Percentiles rank a stretch among this genome's conserved stretches.
phyloP scores from a whole-genome alignment of 345 rosid species.

The Eucalyptus sp. region DNA sequence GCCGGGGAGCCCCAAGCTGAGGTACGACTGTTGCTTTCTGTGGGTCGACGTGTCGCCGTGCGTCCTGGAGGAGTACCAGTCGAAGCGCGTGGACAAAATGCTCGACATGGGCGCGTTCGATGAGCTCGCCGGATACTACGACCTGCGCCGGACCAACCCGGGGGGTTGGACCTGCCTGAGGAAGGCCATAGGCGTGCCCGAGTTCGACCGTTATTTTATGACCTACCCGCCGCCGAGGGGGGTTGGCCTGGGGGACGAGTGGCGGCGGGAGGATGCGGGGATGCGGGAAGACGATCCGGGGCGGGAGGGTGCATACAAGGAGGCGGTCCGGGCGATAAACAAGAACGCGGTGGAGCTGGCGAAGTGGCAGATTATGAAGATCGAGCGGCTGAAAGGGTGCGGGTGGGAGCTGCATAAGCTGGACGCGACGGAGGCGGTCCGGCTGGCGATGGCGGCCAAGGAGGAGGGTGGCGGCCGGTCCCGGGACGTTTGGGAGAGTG shows the following conservation, averaged over 20 bases:
- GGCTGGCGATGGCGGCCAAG: constrained; percentile 7
- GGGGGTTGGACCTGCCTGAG: constrained; percentile 26
- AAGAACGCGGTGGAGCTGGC: constrained; percentile 65
- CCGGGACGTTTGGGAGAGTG: constrained; percentile 54
- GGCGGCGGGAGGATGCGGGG: neutral
- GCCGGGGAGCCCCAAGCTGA: constrained; percentile 19
- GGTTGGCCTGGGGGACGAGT: neutral
- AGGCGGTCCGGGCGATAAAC: constrained; percentile 59
- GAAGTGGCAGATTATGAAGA: constrained; percentile 56
- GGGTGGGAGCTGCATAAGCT: constrained; percentile 72
- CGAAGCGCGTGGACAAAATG: constrained; percentile 75
- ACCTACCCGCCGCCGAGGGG: constrained; percentile 21
- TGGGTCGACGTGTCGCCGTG: constrained; percentile 72
- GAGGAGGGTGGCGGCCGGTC: constrained; percentile 6
- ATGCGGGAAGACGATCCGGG: neutral
- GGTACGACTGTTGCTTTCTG: constrained; percentile 70
- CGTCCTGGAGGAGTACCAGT: constrained; percentile 41
- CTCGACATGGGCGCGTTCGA: constrained; percentile 71
- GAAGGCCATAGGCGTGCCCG: constrained; percentile 85
- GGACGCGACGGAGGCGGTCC: constrained; percentile 59
- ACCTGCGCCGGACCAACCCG: constrained; percentile 4
- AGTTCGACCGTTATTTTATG: constrained; percentile 53
- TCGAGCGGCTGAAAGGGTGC: constrained; percentile 27
- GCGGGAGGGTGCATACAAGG: constrained; percentile 34
- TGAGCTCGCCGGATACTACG: constrained; percentile 41